These are phyloP conservation scores for Sisymbrium irio DNA, from an alignment of 345 rosid species.

Conservation along the genomic window DNA sequence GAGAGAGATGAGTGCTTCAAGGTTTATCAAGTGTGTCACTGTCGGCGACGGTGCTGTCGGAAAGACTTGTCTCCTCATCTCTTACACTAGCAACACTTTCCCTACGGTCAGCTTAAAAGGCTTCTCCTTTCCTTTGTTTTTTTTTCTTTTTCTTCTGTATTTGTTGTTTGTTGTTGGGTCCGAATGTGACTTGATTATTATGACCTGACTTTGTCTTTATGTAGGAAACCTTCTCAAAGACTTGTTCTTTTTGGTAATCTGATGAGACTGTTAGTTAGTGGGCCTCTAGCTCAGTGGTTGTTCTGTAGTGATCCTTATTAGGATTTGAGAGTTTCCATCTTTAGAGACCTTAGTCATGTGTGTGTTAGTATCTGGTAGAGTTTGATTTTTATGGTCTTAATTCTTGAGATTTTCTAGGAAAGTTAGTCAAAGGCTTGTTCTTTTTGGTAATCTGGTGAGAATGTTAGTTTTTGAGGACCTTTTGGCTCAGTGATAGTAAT, in stretches of 20 bases:
- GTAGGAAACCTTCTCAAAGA: not conserved
- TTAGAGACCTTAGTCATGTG: not conserved
- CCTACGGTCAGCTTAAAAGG: constrained; percentile 49
- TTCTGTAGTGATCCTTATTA: not conserved
- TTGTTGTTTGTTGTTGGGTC: not conserved
- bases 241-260: not conserved
- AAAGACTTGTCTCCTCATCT: constrained; percentile 74
- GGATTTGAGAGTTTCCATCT: not conserved
- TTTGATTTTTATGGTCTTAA: not conserved
- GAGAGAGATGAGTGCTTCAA: constrained; percentile 56
- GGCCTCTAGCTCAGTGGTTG: not conserved
- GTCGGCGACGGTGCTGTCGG: constrained; percentile 82
- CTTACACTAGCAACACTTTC: constrained; percentile 76
- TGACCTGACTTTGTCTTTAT: not conserved
- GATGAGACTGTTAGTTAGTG: not conserved
- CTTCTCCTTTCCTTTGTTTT: constrained; percentile 9
- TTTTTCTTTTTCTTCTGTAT: not conserved
- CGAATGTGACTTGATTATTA: not conserved
- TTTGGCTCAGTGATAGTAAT: not conserved
- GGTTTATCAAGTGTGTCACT: constrained; percentile 74
- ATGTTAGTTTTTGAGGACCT: not conserved
- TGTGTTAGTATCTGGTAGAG: not conserved
- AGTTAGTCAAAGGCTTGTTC: not conserved
- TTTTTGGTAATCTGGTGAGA: not conserved
- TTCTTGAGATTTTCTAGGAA: not conserved